Conservation (phyloP, 371 early-diverging fungal genomes). For the Thermomucor indicae-seudaticae region DNA sequence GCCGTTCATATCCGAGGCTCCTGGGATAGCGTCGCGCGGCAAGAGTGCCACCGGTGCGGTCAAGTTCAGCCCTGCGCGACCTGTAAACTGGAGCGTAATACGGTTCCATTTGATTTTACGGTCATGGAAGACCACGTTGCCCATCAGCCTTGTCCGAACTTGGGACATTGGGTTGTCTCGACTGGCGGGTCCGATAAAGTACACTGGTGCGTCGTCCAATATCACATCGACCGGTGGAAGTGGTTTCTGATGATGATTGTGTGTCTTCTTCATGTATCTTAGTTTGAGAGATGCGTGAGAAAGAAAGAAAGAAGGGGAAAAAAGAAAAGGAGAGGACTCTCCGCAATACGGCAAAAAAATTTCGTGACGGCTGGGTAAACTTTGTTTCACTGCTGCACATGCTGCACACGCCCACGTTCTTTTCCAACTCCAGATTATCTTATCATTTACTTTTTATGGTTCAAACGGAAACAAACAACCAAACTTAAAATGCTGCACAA, state of each 20-base stretch:
- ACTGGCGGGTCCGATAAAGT: slow-evolving; percentile 40
- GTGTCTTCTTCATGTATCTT: no score
- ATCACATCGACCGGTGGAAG: slow-evolving; percentile 18
- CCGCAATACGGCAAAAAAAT: no score
- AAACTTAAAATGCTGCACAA: slow-evolving; percentile 97
- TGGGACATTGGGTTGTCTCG: slow-evolving; percentile 42
- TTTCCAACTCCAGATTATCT: neutral
- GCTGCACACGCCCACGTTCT: neutral
- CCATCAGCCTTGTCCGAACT: slow-evolving; percentile 34
- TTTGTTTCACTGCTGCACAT: no score
- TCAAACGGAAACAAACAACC: slow-evolving; percentile 62
- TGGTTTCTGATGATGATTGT: neutral
- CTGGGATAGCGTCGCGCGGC: slow-evolving; percentile 5
- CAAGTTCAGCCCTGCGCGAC: slow-evolving; percentile 34
- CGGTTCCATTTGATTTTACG: slow-evolving; percentile 45
- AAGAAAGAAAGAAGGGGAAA: no score
- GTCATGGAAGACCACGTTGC: slow-evolving; percentile 34
- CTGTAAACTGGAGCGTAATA: slow-evolving; percentile 36
- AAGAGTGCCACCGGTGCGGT: slow-evolving; percentile 15
- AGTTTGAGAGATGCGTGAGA: no score
- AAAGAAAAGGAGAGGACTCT: no score
- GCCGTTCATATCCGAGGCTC: slow-evolving; percentile 6
- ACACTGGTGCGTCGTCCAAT: slow-evolving; percentile 26
- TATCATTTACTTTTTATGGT: neutral
- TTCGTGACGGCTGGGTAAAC: no score